Conservation (phyloP, 176 grass and related monocot species). For the Hordeum marinum region DNA sequence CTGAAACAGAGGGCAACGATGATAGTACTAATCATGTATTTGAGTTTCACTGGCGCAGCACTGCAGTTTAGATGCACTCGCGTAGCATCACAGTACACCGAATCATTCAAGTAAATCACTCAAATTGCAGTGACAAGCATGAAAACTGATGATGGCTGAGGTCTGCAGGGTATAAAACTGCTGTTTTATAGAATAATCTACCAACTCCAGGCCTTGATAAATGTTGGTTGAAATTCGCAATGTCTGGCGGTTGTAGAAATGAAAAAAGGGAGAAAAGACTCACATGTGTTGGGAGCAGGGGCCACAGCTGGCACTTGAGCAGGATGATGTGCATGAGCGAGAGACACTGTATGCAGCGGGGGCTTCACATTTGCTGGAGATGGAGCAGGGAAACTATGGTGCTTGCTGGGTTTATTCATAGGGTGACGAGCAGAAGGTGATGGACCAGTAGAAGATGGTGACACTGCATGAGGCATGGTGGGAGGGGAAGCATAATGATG, state of each 20-base stretch:
- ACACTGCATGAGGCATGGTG: constrained; percentile 27
- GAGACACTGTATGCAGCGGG: background rate
- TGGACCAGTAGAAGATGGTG: constrained; percentile 22
- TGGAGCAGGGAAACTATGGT: constrained; percentile 10
- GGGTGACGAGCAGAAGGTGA: constrained; percentile 24
- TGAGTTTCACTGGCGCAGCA: too few species aligned
- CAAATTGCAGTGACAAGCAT: background rate
- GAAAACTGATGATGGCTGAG: background rate
- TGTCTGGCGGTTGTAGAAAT: background rate
- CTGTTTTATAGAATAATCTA: background rate
- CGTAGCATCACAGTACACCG: too few species aligned
- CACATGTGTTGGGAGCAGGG: constrained; percentile 31
- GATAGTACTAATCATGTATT: background rate
- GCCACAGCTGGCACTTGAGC: constrained; percentile 3
- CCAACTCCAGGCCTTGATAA: background rate
- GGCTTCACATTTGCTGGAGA: constrained; percentile 5
- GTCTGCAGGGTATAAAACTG: background rate
- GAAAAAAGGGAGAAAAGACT: constrained; percentile 17
- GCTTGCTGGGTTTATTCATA: background rate
- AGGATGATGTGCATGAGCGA: constrained; percentile 17
- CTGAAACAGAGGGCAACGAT: background rate
- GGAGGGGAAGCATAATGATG: constrained; percentile 38
- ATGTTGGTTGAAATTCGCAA: background rate
- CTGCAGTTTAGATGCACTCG: too few species aligned
- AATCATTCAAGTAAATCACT: background rate